These are phyloP conservation scores for Russula griseocarnosa DNA, from an alignment of 768 basidiomycete species.

Conservation along the genomic window DNA sequence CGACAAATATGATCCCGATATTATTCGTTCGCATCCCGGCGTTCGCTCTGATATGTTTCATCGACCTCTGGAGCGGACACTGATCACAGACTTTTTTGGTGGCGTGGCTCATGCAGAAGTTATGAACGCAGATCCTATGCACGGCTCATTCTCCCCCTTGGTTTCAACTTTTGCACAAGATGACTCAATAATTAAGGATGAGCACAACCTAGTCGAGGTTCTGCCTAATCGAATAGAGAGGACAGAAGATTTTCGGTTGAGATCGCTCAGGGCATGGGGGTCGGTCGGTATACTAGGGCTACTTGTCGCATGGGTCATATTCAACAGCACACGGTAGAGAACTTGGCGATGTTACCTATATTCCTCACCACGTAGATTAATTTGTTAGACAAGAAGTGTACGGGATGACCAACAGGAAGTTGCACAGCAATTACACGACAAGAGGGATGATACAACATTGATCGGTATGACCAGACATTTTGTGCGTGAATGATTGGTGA, in stretches of 20 bases:
- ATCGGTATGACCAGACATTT: conserved; percentile 13
- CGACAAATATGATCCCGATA: conserved; percentile 64
- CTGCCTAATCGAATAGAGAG: conserved; percentile 1
- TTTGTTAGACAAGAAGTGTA: conserved; percentile 12
- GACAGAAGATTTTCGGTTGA: background rate
- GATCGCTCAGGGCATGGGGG: conserved; percentile 23
- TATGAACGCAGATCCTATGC: conserved; percentile 16
- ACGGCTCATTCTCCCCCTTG: background rate
- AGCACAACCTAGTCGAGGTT: conserved; percentile 8
- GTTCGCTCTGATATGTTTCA: conserved; percentile 80
- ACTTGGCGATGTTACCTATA: background rate
- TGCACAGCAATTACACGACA: conserved; percentile 12
- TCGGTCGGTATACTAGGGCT: conserved; percentile 22
- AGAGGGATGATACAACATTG: conserved; percentile 21
- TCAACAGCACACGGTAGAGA: conserved; percentile 12
- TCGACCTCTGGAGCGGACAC: conserved; percentile 55
- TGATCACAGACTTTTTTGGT: conserved; percentile 66
- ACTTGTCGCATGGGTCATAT: conserved; percentile 13
- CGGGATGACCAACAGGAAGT: conserved; percentile 7
- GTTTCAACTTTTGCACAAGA: background rate
- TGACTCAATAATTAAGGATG: background rate
- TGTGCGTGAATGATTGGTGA: conserved; percentile 9
- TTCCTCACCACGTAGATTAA: background rate
- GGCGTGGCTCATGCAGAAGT: conserved; percentile 85
- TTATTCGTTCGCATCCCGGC: conserved; percentile 84